Evolutionary conservation across 2,329 filamentous ascomycete species (phyloP), one percentile per base, ranked within the genome.

Genomic region (Aspergillus terreus): DNA sequence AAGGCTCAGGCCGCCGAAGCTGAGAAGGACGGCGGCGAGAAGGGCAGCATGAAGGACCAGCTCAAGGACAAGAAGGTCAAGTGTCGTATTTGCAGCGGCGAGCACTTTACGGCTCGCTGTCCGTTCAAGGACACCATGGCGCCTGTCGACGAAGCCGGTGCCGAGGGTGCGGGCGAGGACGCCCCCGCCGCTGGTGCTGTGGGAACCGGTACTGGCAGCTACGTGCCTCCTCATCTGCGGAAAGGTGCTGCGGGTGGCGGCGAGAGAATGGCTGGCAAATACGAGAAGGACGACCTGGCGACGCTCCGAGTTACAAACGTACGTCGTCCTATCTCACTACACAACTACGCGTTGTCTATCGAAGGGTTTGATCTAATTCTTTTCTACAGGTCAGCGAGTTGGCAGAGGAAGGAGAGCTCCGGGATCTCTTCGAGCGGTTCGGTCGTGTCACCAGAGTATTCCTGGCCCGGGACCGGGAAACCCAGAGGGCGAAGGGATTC

Each of bases 81-180:
- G 83, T 99, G 94, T 77, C 88, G 94, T 82, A 97, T 99, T 72
- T 99, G 94, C 79, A 89, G 86, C 71, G 94, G 92, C 71, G 94
- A 99, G 81, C 94, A 99, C 84, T 99, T 97, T 82, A 99, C 94
- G 40, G 92, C 92, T 62, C 87, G 94, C 73, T 99, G 94, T 84
- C 94, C 94, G 33, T 99, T 96, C 86, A 99, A 97, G 81, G 94
- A 97, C 73, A 99, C 92, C 65, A 96, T 99, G 91, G 91, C 92
- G 33, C 94, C 77, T 6, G 73, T 78, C 51, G 76, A 77, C 40
- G 77, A 78, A 60, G 56, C 70, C 25, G 56, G 52, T 40, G 67
- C 60, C 45, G 69, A 62, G 27, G 67, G 63, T 19, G 78, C 74
- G 25, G 71, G 65, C 25, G 74, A 72, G 44, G 73, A 73, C 46